A percentile compares a stretch with the other conserved stretches of the same genome.
These are phyloP conservation scores for Chlorokybus atmophyticus DNA, from an alignment of 139 green algal species.

Conservation along the genomic window DNA sequence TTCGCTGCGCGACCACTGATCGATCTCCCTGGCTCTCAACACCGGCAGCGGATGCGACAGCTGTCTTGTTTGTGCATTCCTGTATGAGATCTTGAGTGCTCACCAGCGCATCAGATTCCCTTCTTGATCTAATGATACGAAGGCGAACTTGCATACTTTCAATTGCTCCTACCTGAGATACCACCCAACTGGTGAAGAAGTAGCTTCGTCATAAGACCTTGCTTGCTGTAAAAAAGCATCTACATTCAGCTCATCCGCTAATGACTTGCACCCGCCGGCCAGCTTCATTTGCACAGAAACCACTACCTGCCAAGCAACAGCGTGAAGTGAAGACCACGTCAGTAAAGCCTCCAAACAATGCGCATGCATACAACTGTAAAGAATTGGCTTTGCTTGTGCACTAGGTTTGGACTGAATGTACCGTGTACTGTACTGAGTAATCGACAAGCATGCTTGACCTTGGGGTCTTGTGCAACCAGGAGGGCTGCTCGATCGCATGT, in stretches of 20 bases:
- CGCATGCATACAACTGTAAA: too few species aligned
- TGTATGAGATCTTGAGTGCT: background rate
- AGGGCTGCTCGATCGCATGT: constrained; percentile 88
- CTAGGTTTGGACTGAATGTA: background rate
- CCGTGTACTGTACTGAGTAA: background rate
- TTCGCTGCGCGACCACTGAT: constrained; percentile 18
- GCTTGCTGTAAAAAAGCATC: constrained; percentile 83
- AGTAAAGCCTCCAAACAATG: too few species aligned
- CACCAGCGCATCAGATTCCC: background rate
- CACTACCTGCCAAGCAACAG: constrained; percentile 40
- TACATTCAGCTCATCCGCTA: constrained; percentile 76
- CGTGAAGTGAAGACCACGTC: too few species aligned
- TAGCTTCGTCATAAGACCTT: constrained; percentile 31
- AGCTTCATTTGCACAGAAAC: constrained; percentile 88
- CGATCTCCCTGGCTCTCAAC: constrained; percentile 27
- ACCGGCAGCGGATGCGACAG: constrained; percentile 34
- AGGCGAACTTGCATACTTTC: background rate
- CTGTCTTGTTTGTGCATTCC: constrained; percentile 24
- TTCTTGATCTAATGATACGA: background rate
- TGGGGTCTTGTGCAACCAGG: constrained; percentile 58
- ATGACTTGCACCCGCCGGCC: constrained; percentile 60
- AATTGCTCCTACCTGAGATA: constrained; percentile 21
- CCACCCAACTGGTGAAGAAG: constrained; percentile 15
- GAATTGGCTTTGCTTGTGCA: too few species aligned
- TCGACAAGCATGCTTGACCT: background rate